Conservation (phyloP, 225 moss, liverwort and hornwort genomes). For the Physcomitrium patens region DNA sequence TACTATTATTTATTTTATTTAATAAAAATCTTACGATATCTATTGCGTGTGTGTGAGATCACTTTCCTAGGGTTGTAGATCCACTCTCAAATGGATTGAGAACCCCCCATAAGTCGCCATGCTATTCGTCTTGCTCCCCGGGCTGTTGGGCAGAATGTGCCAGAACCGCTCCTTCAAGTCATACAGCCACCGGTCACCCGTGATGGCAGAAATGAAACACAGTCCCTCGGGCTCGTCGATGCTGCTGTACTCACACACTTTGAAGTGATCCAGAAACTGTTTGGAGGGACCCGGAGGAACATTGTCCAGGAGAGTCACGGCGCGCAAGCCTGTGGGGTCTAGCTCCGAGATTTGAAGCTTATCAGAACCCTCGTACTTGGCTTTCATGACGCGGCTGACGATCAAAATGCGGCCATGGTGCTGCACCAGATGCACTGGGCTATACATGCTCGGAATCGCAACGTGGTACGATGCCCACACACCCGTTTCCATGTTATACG, state of each 20-base stretch:
- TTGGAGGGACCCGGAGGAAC: constrained; percentile 59
- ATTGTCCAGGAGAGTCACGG: constrained; percentile 39
- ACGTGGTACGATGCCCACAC: constrained; percentile 55
- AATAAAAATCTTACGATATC: no score
- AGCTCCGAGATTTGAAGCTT: constrained; percentile 59
- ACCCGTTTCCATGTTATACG: constrained; percentile 49
- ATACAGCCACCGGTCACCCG: constrained; percentile 63
- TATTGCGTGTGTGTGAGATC: no score
- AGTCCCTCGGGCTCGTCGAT: constrained; percentile 52
- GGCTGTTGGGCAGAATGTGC: constrained; percentile 59
- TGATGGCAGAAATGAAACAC: constrained; percentile 55
- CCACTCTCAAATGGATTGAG: constrained; percentile 52
- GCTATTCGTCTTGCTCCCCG: constrained; percentile 45
- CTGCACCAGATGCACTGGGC: constrained; percentile 58
- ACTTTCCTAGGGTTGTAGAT: constrained; percentile 47
- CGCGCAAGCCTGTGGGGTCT: constrained; percentile 36
- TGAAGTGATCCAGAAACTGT: constrained; percentile 59
- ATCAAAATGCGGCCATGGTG: constrained; percentile 58
- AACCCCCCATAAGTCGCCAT: constrained; percentile 63
- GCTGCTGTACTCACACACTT: constrained; percentile 51
- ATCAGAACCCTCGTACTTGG: constrained; percentile 59
- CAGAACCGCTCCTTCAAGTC: constrained; percentile 57
- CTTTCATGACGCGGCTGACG: constrained; percentile 59
- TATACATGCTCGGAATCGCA: constrained; percentile 53
- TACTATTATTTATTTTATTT: no score